These are phyloP conservation scores for Linnemannia exigua DNA, from an alignment of 192 early-diverging fungal species.

Conservation along the genomic window DNA sequence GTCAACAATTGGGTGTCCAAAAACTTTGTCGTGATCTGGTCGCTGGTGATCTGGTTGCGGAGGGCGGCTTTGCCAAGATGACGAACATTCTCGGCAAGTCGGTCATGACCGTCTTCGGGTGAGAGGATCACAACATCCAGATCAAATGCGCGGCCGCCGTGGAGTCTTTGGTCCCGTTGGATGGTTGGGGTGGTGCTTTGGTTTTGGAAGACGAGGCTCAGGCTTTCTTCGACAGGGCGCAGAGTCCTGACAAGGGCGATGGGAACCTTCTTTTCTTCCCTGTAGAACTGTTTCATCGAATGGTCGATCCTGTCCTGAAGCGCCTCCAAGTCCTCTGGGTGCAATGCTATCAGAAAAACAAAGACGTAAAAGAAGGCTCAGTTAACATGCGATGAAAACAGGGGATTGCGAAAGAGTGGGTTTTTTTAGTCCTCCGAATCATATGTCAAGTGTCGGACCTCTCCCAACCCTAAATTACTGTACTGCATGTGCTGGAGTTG, in stretches of 20 bases:
- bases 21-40: conserved; percentile 38
- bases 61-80: conserved; percentile 30
- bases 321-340: conserved; percentile 5
- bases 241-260: conserved; percentile 32
- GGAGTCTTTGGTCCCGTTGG: background rate
- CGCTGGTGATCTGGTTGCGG: conserved; percentile 24
- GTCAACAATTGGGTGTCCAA: conserved; percentile 30
- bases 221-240: conserved; percentile 15
- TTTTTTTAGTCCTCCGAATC: background rate
- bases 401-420: background rate
- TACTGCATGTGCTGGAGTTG: background rate
- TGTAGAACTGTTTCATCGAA: conserved; percentile 29
- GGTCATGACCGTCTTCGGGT: conserved; percentile 33
- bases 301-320: conserved; percentile 37
- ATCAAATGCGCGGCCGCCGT: conserved; percentile 25
- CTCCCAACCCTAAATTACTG: background rate
- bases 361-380: background rate
- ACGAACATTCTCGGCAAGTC: conserved; percentile 27
- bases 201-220: background rate
- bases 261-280: conserved; percentile 31
- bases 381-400: conserved; percentile 9
- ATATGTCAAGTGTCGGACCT: background rate
- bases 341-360: conserved; percentile 26
- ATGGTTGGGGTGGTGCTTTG: background rate
- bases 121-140: conserved; percentile 51